Base-by-base conservation (phyloP, 768 basidiomycete species). In the Pleurotus citrinopileatus region DNA sequence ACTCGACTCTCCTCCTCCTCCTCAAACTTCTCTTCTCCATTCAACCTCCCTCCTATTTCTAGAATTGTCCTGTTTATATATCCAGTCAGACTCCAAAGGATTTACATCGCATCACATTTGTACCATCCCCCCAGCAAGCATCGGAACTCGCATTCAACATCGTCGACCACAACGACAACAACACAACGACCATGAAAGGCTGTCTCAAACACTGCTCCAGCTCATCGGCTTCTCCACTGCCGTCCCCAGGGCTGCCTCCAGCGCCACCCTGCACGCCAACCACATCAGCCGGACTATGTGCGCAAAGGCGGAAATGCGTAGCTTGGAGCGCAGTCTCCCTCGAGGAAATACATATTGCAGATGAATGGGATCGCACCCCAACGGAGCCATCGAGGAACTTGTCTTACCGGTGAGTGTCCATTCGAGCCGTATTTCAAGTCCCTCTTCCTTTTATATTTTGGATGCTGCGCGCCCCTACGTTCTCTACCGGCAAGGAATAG, bases 351-450 rank as follows among this genome's bases (percentile, higher is more conserved):
- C 78, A 78, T 62, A 66, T 75, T 26, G 89, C 86, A 2, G 89
- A 91, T 64, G 86, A 87, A 53, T 90, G 89, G 89, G 89, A 91
- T 65, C 77, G 89, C 13, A 87, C 86, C 1, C 88, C 89, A 2
- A 76, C 77, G 2, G 83, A 87, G 36, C 82, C 86, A 22, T 78
- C 84, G 4, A 74, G 75, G 27, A 78, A 75, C 55, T 69, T 90
- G 59, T 77, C 81, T 2, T 90, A 88, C 63, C 77, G 83, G 86
- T 89, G 64, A 77, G 86, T 80, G 26, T 22, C 12, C 36, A 19
- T 26, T 42, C 7, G 19, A 45, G 34, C 37, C 52, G 29, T 59
- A 51, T 44, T 52, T 53, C 55, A 43, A 42, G 26, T 29, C 27
- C 20, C 42, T 34, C 17, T 50, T 43, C 53, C 37, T 34, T 42